Evolutionary conservation across 2,329 filamentous ascomycete genomes (phyloP), one percentile per base, ranked within the genome.

Genomic region (Byssothecium circinans): DNA sequence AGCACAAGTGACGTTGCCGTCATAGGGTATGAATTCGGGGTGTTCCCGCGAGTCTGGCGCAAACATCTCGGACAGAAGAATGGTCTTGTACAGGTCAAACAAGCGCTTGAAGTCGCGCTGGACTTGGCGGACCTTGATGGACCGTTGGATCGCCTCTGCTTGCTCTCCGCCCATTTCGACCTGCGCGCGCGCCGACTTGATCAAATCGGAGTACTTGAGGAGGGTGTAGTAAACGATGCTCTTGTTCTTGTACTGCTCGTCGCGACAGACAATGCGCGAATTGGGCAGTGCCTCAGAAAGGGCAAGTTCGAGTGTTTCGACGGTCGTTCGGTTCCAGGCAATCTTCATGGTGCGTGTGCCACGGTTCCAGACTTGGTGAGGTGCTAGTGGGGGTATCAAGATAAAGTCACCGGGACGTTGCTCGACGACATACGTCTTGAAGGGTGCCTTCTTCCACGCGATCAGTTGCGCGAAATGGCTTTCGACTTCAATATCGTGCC

Each of bases 241-340:
- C 69, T 97, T 97, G 74, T 95, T 96, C 70, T 97, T 97, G 77
- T 99, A 99, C 69, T 97, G 92, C 68, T 99, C 94, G 58, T 99
- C 94, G 30, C 94, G 87, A 66, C 94, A 97, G 2, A 97, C 92
- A 58, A 96, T 82, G 11, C 91, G 83, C 8, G 91, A 89, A 59
- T 91, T 90, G 0, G 91, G 91, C 2, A 99, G 78, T 0, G 92
- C 91, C 74, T 97, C 94, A 49, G 85, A 81, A 17, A 97, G 71
- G 0, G 92, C 94, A 68, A 95, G 77, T 55, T 92, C 87, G 3
- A 99, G 79, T 0, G 94, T 97, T 64, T 97, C 91, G 2, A 88
- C 87, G 0, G 91, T 96, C 0, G 90, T 96, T 20, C 94, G 83
- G 68, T 99, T 99, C 94, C 94, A 99, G 0, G 94, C 94, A 7